phyloP scores from a whole-genome alignment of 2,329 filamentous ascomycete genomes.

The Aspergillus persii region DNA sequence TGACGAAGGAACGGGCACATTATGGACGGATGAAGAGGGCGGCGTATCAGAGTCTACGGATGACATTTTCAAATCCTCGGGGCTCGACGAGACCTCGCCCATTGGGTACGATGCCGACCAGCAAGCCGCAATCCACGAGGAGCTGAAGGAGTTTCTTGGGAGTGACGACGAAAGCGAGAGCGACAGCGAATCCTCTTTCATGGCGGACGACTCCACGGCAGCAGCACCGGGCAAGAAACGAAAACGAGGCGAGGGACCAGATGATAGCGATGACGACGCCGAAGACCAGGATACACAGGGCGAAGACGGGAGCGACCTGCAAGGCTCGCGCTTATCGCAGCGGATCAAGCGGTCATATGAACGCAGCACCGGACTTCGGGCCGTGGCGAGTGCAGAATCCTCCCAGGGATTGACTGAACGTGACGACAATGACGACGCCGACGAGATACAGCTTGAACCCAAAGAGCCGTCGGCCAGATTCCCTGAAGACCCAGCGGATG shows the following conservation, averaged over 20 bases:
- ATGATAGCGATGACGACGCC: constrained; percentile 30
- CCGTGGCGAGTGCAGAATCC: constrained; percentile 28
- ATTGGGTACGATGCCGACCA: constrained; percentile 61
- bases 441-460: constrained; percentile 27
- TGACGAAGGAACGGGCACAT: constrained; percentile 49
- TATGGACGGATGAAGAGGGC: constrained; percentile 44
- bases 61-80: constrained; percentile 51
- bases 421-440: constrained; percentile 25
- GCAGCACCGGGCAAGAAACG: constrained; percentile 32
- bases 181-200: constrained; percentile 44
- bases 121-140: constrained; percentile 65
- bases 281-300: constrained; percentile 30
- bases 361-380: constrained; percentile 38
- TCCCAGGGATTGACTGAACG: constrained; percentile 11
- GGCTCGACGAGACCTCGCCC: constrained; percentile 49
- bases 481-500: constrained; percentile 35
- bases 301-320: constrained; percentile 34
- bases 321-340: constrained; percentile 37
- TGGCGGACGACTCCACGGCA: constrained; percentile 20
- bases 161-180: constrained; percentile 50
- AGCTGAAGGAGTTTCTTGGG: constrained; percentile 70
- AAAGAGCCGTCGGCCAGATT: constrained; percentile 28
- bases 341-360: constrained; percentile 43
- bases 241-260: constrained; percentile 33
- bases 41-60: constrained; percentile 34